Evolutionary conservation across 495 filamentous ascomycete genomes (phyloP), one percentile per base, ranked within the genome.

Genomic region (Cairneyella variabilis): DNA sequence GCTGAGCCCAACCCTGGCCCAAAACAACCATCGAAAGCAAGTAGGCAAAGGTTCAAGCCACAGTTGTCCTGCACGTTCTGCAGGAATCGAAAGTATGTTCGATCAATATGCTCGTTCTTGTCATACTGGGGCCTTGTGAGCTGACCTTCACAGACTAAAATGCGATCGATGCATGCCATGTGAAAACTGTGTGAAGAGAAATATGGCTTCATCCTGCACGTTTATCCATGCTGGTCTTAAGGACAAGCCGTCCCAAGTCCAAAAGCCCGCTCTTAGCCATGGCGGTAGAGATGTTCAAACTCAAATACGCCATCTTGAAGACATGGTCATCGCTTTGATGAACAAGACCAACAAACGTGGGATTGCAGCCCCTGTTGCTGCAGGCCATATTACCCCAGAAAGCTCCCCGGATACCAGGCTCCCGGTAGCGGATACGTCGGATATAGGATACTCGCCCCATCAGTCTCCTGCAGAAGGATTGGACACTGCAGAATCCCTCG

Each of bases 311-410:
- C 71, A 71, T 38, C 72, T 81, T 0, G 79, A 82, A 54, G 66
- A 72, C 20, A 69, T 81, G 68, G 73, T 82, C 6, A 67, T 74
- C 27, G 68, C 54, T 28, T 67, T 80, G 57, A 74, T 76, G 64
- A 64, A 72, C 16, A 39, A 47, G 32, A 48, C 30, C 11, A 38
- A 25, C 25, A 44, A 32, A 3, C 25, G 22, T 43, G 1, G 18
- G 25, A 4, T 23, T 3, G 12, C 34, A 16, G 7, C 48, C 18
- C 1, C 2, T 8, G 16, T 34, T 36, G 26, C 6, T 9, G 21
- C 21, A 2, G 20, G 10, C 8, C 45, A 26, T 36, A 14, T 41
- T 48, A 51, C 55, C 56, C 56, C 44, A 49, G 28, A 44, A 58
- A 46, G 61, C 58, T 20, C 50, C 51, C 54, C 65, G 47, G 36